Conservation (phyloP, 2,329 filamentous ascomycete species). For the Penicillium frequentans region DNA sequence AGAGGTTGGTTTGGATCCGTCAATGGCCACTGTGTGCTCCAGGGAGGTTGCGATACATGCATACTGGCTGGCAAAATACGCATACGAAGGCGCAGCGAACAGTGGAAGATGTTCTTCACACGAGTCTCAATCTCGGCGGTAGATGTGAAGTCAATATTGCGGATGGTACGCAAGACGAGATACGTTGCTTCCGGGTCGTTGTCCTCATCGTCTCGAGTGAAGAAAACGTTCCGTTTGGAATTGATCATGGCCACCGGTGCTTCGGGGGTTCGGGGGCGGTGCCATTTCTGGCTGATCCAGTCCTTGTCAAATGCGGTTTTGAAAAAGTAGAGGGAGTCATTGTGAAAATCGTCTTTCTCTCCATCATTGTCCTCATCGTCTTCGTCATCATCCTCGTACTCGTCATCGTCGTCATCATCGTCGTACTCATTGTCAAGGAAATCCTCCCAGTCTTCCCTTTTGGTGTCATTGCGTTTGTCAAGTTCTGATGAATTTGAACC, state of each 20-base stretch:
- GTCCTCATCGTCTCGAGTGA: slow-evolving; percentile 31
- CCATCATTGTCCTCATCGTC: slow-evolving; percentile 4
- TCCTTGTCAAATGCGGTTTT: slow-evolving; percentile 35
- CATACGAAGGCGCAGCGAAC: slow-evolving; percentile 50
- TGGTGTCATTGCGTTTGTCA: slow-evolving; percentile 16
- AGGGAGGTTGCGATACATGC: slow-evolving; percentile 11
- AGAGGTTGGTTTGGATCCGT: slow-evolving; percentile 1
- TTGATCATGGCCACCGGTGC: slow-evolving; percentile 47
- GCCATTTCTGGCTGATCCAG: slow-evolving; percentile 49
- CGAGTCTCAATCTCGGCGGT: slow-evolving; percentile 51
- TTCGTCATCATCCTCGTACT: too few relatives aligned
- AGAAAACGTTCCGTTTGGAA: slow-evolving; percentile 49
- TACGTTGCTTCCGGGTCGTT: slow-evolving; percentile 35
- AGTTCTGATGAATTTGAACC: slow-evolving; percentile 5
- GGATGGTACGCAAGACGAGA: slow-evolving; percentile 49
- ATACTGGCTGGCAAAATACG: slow-evolving; percentile 38
- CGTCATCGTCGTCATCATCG: slow-evolving; percentile 16
- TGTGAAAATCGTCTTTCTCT: background rate
- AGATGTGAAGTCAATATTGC: slow-evolving; percentile 45
- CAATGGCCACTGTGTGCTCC: background rate
- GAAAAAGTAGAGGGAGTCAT: slow-evolving; percentile 31
- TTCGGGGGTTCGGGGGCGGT: slow-evolving; percentile 37
- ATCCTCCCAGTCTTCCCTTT: slow-evolving; percentile 7
- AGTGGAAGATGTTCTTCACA: slow-evolving; percentile 46
- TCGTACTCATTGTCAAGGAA: slow-evolving; percentile 12